These are phyloP conservation scores for Bipolaris zeicola DNA, from an alignment of 2,329 filamentous ascomycete genomes.

Conservation along the genomic window DNA sequence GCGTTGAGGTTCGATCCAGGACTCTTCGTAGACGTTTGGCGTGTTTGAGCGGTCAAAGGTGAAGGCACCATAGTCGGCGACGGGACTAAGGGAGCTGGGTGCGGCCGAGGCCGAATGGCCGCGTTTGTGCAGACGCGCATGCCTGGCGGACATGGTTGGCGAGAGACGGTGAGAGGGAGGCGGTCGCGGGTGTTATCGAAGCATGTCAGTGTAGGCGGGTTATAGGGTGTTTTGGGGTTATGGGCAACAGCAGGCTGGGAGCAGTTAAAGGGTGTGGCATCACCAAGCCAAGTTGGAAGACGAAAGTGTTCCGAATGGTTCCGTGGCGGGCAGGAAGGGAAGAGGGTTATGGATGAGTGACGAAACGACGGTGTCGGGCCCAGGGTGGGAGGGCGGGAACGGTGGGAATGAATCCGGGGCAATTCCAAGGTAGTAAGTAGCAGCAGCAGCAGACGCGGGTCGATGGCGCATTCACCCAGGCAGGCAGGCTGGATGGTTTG, in stretches of 20 bases:
- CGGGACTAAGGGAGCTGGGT: conserved; percentile 42
- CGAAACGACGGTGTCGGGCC: conserved; percentile 15
- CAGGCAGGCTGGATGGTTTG: not conserved
- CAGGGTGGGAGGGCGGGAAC: conserved; percentile 2
- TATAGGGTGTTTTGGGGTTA: not conserved
- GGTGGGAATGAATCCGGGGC: conserved; percentile 18
- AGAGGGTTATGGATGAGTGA: conserved; percentile 11
- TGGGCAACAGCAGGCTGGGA: conserved; percentile 2
- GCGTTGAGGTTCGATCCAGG: conserved; percentile 35
- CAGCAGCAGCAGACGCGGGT: not conserved
- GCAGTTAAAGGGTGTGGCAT: conserved; percentile 5
- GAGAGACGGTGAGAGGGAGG: not conserved
- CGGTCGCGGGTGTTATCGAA: conserved; percentile 13
- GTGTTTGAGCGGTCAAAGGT: conserved; percentile 45
- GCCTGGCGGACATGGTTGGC: conserved; percentile 19
- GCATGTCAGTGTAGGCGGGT: conserved; percentile 14
- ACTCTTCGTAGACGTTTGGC: conserved; percentile 43
- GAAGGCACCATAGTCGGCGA: conserved; percentile 34
- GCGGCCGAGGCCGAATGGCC: conserved; percentile 48
- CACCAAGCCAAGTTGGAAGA: conserved; percentile 12
- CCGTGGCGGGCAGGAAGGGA: conserved; percentile 6
- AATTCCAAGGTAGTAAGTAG: conserved; percentile 6
- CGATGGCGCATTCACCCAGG: conserved; percentile 5
- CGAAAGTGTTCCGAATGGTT: conserved; percentile 12
- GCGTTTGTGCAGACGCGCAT: conserved; percentile 50